phyloP scores from a whole-genome alignment of 1,284 basidiomycete genomes.

The Ceratobasidium sp. region DNA sequence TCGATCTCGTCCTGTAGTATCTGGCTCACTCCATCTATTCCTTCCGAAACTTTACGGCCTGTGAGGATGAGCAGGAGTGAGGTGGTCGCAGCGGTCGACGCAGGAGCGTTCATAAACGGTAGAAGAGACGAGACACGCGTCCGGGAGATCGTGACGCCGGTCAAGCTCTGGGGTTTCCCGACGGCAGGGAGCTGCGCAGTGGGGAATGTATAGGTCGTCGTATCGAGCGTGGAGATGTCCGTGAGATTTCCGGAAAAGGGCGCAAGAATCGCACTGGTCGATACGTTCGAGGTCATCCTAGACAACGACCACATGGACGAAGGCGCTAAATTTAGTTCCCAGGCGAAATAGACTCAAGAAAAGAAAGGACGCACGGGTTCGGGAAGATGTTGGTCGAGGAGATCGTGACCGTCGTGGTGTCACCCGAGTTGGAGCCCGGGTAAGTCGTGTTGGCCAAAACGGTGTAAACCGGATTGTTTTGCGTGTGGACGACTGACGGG shows the following conservation, averaged over 20 bases:
- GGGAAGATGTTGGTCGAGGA: slow-evolving; percentile 9
- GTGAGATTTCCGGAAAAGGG: slow-evolving; percentile 38
- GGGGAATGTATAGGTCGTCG: slow-evolving; percentile 42
- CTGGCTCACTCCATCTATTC: slow-evolving; percentile 17
- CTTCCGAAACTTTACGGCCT: slow-evolving; percentile 34
- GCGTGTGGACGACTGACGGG: slow-evolving; percentile 34
- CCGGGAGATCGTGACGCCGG: slow-evolving; percentile 35
- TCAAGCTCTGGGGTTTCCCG: slow-evolving; percentile 34
- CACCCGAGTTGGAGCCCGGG: slow-evolving; percentile 24
- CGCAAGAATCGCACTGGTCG: neutral
- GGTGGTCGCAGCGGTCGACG: neutral
- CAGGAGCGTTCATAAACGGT: slow-evolving; percentile 39
- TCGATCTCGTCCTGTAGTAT: slow-evolving; percentile 13
- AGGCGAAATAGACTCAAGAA: neutral
- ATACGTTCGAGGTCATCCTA: slow-evolving; percentile 8
- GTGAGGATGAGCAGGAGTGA: slow-evolving; percentile 19
- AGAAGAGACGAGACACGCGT: slow-evolving; percentile 18
- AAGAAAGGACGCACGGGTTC: slow-evolving; percentile 20
- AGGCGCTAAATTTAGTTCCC: neutral
- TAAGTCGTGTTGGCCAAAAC: slow-evolving; percentile 36
- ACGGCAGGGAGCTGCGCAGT: slow-evolving; percentile 15
- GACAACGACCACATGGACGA: neutral
- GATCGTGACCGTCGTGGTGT: slow-evolving; percentile 13
- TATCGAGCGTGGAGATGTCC: slow-evolving; percentile 36
- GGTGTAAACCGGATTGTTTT: slow-evolving; percentile 44